Evolutionary conservation across 257 asterid genomes (phyloP), one percentile per base, ranked within the genome.

Genomic region (Marsdenia floribunda): DNA sequence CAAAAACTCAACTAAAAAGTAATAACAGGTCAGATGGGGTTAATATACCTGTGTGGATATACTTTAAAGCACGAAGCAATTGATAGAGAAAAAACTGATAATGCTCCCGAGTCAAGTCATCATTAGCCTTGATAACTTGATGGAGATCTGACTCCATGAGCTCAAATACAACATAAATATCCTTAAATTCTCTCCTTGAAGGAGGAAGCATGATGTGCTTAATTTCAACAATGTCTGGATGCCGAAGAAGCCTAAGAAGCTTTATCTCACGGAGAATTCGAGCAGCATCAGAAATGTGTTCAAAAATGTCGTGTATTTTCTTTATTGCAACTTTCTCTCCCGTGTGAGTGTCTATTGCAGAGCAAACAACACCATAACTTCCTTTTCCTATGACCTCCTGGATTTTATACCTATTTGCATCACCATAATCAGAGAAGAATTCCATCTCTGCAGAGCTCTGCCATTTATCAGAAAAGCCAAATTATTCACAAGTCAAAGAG

Each of bases 121-220:
- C 96, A 76, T 93, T 93, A 77, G 98, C 97, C 86, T 93, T 93
- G 78, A 91, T 93, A 58, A 93, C 98, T 86, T 93, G 98, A 82
- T 93, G 98, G 50, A 93, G 88, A 84, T 93, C 98, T 15, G 98
- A 85, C 74, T 93, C 98, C 97, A 93, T 91, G 59, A 93, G 90
- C 89, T 91, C 98, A 81, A 93, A 93, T 82, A 93, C 98, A 77
- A 91, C 97, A 83, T 88, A 91, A 73, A 93, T 93, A 81, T 90
- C 96, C 83, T 86, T 90, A 72, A 91, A 91, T 13, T 91, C 98
- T 77, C 98, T 86, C 80, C 96, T 82, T 6, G 97, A 91, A 78
- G 98, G 93, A 68, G 97, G 98, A 77, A 93, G 92, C 95, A 93
- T 93, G 53, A 91, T 91, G 81, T 90, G 93, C 76, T 91, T 91